Conservation (phyloP, 164 flowering plant genomes). For the Sextonia rubra region DNA sequence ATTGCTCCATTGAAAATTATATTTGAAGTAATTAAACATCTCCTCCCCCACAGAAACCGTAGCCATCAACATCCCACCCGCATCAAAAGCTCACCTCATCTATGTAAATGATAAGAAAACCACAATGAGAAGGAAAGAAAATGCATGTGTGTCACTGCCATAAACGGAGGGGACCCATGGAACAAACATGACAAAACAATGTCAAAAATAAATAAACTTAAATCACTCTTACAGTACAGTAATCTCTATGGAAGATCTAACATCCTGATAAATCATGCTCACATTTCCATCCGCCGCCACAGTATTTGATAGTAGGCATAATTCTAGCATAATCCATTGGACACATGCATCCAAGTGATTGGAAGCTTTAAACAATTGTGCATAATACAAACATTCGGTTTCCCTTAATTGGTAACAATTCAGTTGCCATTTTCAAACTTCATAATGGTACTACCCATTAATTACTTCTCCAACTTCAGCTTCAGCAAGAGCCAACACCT, state of each 20-base stretch:
- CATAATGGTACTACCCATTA: neutral
- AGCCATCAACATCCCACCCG: no score
- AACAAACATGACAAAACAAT: neutral
- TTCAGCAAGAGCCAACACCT: conserved; percentile 61
- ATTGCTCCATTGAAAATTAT: no score
- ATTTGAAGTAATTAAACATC: no score
- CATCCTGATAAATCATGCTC: neutral
- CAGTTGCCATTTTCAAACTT: neutral
- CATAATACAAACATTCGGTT: no score
- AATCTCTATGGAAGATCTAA: neutral
- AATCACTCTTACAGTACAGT: neutral
- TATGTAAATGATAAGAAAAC: no score
- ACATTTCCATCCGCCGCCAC: neutral
- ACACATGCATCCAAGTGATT: neutral
- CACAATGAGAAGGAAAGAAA: no score
- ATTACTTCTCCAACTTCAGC: neutral
- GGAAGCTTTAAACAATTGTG: no score
- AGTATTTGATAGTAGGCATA: neutral
- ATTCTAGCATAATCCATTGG: neutral
- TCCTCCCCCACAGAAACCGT: no score
- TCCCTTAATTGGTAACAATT: no score
- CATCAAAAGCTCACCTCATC: no score
- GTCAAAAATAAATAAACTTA: neutral
- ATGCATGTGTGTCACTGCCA: neutral
- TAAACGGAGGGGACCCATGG: neutral